Evolutionary conservation across 2,329 filamentous ascomycete genomes (phyloP), one percentile per base, ranked within the genome.

Genomic region (Thelonectria olida): DNA sequence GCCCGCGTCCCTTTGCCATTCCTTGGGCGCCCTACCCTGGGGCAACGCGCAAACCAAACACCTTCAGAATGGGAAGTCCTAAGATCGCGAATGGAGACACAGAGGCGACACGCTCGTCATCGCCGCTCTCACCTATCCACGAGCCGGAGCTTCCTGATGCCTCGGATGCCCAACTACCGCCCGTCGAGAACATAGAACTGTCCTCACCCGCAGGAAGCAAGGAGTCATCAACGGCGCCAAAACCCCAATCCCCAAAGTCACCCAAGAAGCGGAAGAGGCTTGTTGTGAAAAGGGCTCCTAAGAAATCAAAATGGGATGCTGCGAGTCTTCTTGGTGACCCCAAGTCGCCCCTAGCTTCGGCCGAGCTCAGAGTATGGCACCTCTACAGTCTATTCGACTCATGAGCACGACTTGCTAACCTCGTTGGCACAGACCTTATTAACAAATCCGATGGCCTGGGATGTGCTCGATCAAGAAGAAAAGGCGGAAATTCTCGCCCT

Each of bases 381-480:
- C 52, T n/a, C 12, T 8, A 4, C 23, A 15, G 23, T 15, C 9
- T 20, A 10, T 39, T 25, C 19, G 19, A 12, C 15, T 19, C 15
- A 20, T 12, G 7, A 27, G 22, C 23, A n/a, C 7, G 10, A 22
- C 20, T 19, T 12, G 39, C 15, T 39, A 17, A 51, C 27, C 34
- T 39, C 12, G 3, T 19, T 17, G n/a, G 12, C 19, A 15, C 28
- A 81, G 79, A 70, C 67, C 15, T 72, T 80, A 13, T 66, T 81
- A 20, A 72, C 74, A 12, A 75, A 76, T 47, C 78, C 78, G 2
- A 64, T 75, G 57, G 76, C 79, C 4, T 81, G 79, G 79, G 74
- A 75, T 22, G 60, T 72, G 2, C 74, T 81, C 9, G 68, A 73
- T 19, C 22, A 60, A n/a, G 62, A 71, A 10, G 78, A 80, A 25